Conservation (phyloP, 73 alveolate genomes). For the Paramecium biaurelia region DNA sequence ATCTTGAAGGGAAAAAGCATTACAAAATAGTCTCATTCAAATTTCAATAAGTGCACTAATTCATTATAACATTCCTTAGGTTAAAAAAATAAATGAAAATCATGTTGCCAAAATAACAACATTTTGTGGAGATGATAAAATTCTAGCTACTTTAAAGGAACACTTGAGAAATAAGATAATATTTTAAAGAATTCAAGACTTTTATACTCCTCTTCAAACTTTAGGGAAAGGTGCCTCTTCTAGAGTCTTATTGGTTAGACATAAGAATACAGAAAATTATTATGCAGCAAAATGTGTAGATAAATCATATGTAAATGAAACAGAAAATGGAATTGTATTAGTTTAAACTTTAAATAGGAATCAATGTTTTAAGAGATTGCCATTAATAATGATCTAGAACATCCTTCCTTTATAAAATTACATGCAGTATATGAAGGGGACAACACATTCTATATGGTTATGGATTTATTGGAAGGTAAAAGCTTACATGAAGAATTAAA, state of each 20-base stretch:
- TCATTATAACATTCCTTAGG: neutral
- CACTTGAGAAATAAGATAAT: conserved; percentile 37
- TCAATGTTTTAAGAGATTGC: conserved; percentile 54
- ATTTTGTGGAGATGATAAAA: neutral
- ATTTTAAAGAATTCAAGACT: conserved; percentile 25
- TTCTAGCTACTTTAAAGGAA: neutral
- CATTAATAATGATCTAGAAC: conserved; percentile 45
- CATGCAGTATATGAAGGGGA: conserved; percentile 67
- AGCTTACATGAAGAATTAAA: conserved; percentile 62
- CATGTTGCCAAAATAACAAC: conserved; percentile 18
- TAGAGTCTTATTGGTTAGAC: conserved; percentile 47
- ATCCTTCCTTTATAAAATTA: conserved; percentile 57
- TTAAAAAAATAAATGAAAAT: neutral
- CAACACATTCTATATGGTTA: conserved; percentile 60
- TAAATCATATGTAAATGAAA: conserved; percentile 48
- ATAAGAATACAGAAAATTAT: conserved; percentile 40
- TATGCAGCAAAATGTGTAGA: conserved; percentile 66
- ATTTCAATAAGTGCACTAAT: neutral
- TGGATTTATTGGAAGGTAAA: conserved; percentile 63
- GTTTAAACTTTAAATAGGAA: neutral
- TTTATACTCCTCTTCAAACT: conserved; percentile 24
- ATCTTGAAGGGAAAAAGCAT: neutral
- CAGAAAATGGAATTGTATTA: conserved; percentile 61
- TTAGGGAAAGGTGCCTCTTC: conserved; percentile 46
- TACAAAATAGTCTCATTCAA: conserved; percentile 32